Evolutionary conservation across 2,329 filamentous ascomycete species (phyloP).

Genomic region (Trichoderma koningiopsis): DNA sequence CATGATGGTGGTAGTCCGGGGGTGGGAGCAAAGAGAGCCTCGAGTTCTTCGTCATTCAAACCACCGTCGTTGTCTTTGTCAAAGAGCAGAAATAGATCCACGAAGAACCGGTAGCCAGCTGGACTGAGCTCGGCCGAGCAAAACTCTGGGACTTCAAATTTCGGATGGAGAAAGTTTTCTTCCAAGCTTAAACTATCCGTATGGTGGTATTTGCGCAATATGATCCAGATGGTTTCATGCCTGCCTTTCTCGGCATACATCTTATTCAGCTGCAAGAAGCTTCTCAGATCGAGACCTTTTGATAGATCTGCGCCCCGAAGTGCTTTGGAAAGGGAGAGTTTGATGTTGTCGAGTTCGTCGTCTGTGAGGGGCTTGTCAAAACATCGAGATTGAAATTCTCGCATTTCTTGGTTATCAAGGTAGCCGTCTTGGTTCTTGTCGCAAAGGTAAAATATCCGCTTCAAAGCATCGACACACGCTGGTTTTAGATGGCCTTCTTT

Average conservation of each 20-base stretch:
- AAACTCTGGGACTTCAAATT: conserved; percentile 90
- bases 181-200: conserved; percentile 92
- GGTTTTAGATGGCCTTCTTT: conserved; percentile 90
- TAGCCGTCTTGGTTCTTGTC: conserved; percentile 96
- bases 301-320: conserved; percentile 64
- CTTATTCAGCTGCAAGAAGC: conserved; percentile 90
- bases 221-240: conserved; percentile 98
- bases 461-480: conserved; percentile 81
- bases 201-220: conserved; percentile 91
- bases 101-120: conserved; percentile 94
- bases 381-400: conserved; percentile 86
- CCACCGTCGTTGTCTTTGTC: conserved; percentile 98
- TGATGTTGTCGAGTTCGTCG: conserved; percentile 88
- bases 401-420: conserved; percentile 86
- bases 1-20: conserved; percentile 86
- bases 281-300: conserved; percentile 76
- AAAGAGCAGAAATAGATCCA: conserved; percentile 91
- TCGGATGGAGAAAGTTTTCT: conserved; percentile 88
- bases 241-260: conserved; percentile 96
- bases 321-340: conserved; percentile 75
- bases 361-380: conserved; percentile 84
- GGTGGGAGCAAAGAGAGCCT: conserved; percentile 87
- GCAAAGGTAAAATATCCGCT: conserved; percentile 90
- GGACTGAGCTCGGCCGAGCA: conserved; percentile 93
- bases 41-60: conserved; percentile 80